phyloP scores from a whole-genome alignment of 2,329 filamentous ascomycete species.

The Torrubiella hemipterigena region DNA sequence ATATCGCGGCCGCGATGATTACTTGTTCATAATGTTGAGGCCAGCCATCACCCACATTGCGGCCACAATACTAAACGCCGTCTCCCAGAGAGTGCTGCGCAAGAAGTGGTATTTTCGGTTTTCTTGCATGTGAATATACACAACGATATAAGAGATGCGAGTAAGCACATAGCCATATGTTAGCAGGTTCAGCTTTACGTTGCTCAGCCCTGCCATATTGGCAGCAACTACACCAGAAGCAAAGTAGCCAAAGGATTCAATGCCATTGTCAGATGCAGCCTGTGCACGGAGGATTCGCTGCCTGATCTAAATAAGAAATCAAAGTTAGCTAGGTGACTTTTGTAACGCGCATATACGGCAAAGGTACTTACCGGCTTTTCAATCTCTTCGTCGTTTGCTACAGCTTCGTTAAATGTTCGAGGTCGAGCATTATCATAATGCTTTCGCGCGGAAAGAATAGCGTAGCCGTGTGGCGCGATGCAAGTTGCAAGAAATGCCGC shows the following conservation, averaged over 20 bases:
- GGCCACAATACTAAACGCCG: neutral
- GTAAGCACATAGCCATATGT: slow-evolving; percentile 19
- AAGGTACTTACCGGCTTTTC: neutral
- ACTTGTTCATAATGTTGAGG: slow-evolving; percentile 1
- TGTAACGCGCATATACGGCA: no score
- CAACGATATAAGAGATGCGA: slow-evolving; percentile 20
- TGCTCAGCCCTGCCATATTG: slow-evolving; percentile 19
- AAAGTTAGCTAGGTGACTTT: no score
- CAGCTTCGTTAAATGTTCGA: slow-evolving; percentile 3
- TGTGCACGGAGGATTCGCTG: slow-evolving; percentile 38
- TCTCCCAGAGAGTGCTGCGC: slow-evolving; percentile 19
- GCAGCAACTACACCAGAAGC: slow-evolving; percentile 23
- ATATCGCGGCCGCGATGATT: no score
- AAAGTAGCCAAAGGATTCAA: slow-evolving; percentile 22
- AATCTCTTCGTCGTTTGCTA: neutral
- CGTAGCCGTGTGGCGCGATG: slow-evolving; percentile 1
- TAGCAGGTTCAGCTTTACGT: slow-evolving; percentile 18
- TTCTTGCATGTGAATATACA: slow-evolving; percentile 25
- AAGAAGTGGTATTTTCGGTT: slow-evolving; percentile 19
- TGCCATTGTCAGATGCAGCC: slow-evolving; percentile 24
- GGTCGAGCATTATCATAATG: slow-evolving; percentile 2
- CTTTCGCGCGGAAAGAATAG: slow-evolving; percentile 1
- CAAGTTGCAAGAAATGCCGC: neutral
- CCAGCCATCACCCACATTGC: slow-evolving; percentile 3
- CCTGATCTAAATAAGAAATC: slow-evolving; percentile 24